Evolutionary conservation across 2,329 filamentous ascomycete species (phyloP).

Genomic region (Exophiala alcalophila): DNA sequence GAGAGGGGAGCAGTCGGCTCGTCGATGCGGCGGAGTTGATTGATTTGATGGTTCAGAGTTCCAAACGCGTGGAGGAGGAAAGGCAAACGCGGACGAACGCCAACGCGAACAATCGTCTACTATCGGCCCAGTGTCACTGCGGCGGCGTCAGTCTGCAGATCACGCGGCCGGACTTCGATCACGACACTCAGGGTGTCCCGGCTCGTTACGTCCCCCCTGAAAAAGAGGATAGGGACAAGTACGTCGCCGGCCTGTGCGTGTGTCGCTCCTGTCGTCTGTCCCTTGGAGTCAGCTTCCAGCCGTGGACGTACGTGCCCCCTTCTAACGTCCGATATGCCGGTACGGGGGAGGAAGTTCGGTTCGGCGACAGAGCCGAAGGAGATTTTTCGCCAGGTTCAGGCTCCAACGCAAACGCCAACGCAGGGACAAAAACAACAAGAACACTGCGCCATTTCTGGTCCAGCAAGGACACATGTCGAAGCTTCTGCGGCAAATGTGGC

Average conservation of each 20-base stretch:
- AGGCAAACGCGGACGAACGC: too few species aligned
- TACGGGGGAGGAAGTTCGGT: not conserved
- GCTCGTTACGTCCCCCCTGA: not conserved
- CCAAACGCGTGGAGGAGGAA: not conserved
- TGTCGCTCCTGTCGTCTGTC: conserved; percentile 1
- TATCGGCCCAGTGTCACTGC: conserved; percentile 1
- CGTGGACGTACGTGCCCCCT: not conserved
- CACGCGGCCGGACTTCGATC: not conserved
- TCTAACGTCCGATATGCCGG: not conserved
- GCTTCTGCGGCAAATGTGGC: conserved; percentile 2
- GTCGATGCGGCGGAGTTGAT: not conserved
- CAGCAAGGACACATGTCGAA: not conserved
- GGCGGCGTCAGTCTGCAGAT: not conserved
- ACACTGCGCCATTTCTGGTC: conserved; percentile 3
- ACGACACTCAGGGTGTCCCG: not conserved
- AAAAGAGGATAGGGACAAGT: not conserved
- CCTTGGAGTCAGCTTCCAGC: not conserved
- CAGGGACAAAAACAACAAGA: too few species aligned
- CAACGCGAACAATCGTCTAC: too few species aligned
- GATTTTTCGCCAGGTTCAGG: too few species aligned
- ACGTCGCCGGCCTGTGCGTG: not conserved
- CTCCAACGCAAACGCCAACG: not conserved
- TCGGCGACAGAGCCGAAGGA: not conserved
- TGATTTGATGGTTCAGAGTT: not conserved
- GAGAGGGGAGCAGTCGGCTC: not conserved